A percentile compares a stretch with the other conserved stretches of the same genome.
These are phyloP conservation scores for Ascochyta fabae DNA, from an alignment of 2,329 filamentous ascomycete species.

Conservation along the genomic window DNA sequence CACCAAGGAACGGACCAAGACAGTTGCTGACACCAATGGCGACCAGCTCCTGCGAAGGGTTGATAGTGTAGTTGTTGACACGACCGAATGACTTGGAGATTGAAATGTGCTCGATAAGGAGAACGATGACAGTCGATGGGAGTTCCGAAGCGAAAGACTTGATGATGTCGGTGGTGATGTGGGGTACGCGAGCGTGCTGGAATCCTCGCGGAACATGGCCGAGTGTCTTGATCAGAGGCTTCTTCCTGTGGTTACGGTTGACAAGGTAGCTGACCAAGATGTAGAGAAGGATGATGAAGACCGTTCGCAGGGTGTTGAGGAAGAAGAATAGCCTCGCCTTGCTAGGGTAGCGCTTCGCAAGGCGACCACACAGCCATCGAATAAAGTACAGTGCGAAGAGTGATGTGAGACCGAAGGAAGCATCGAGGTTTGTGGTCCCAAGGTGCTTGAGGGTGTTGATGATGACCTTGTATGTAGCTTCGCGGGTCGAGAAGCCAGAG, in stretches of 20 bases:
- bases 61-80: conserved; percentile 94
- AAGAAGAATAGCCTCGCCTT: conserved; percentile 84
- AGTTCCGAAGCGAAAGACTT: conserved; percentile 72
- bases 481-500: conserved; percentile 74
- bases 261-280: conserved; percentile 87
- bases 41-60: conserved; percentile 94
- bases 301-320: conserved; percentile 84
- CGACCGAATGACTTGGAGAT: conserved; percentile 97
- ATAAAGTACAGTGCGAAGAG: conserved; percentile 75
- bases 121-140: conserved; percentile 88
- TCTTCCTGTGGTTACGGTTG: conserved; percentile 64
- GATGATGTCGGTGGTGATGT: conserved; percentile 70
- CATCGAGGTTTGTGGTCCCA: conserved; percentile 70
- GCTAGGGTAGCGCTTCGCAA: conserved; percentile 72
- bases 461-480: conserved; percentile 79
- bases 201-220: conserved; percentile 65
- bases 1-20: conserved; percentile 87
- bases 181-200: conserved; percentile 76
- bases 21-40: conserved; percentile 90
- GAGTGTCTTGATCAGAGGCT: conserved; percentile 74
- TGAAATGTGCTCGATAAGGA: conserved; percentile 95
- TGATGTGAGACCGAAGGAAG: conserved; percentile 84
- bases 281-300: conserved; percentile 89
- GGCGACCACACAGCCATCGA: conserved; percentile 67
- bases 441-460: conserved; percentile 81